These are phyloP conservation scores for Ophidiomyces ophidiicola DNA, from an alignment of 2,329 filamentous ascomycete genomes.

Conservation along the genomic window DNA sequence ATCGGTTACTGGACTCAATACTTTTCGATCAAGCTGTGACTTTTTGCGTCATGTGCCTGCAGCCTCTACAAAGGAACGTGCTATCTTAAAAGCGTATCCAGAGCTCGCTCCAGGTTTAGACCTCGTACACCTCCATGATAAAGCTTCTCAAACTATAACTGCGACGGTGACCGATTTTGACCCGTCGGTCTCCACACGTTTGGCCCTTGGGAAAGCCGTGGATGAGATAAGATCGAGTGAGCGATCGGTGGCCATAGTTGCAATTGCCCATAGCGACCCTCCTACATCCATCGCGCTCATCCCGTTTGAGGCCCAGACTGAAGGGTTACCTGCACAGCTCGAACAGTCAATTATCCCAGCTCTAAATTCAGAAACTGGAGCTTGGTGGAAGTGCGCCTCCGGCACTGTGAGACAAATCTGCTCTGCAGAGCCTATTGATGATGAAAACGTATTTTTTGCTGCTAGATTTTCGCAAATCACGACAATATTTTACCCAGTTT, in stretches of 20 bases:
- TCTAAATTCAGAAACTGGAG: constrained; percentile 31
- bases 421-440: constrained; percentile 37
- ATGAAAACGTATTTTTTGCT: constrained; percentile 37
- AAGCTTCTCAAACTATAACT: constrained; percentile 24
- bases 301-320: constrained; percentile 14
- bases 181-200: constrained; percentile 28
- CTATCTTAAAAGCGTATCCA: constrained; percentile 24
- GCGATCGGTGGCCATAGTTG: constrained; percentile 27
- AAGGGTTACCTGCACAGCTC: constrained; percentile 18
- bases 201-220: constrained; percentile 41
- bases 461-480: constrained; percentile 38
- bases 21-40: neutral
- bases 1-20: neutral
- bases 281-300: constrained; percentile 39
- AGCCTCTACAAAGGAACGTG: constrained; percentile 14
- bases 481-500: constrained; percentile 37
- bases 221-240: constrained; percentile 23
- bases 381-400: constrained; percentile 39
- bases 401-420: constrained; percentile 44
- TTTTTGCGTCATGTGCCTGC: neutral
- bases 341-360: constrained; percentile 31
- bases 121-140: constrained; percentile 22
- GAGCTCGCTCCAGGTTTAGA: constrained; percentile 27
- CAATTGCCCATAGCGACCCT: constrained; percentile 32
- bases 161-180: constrained; percentile 24